phyloP scores from a whole-genome alignment of 2,329 filamentous ascomycete genomes.

The Chaetomium globosum region DNA sequence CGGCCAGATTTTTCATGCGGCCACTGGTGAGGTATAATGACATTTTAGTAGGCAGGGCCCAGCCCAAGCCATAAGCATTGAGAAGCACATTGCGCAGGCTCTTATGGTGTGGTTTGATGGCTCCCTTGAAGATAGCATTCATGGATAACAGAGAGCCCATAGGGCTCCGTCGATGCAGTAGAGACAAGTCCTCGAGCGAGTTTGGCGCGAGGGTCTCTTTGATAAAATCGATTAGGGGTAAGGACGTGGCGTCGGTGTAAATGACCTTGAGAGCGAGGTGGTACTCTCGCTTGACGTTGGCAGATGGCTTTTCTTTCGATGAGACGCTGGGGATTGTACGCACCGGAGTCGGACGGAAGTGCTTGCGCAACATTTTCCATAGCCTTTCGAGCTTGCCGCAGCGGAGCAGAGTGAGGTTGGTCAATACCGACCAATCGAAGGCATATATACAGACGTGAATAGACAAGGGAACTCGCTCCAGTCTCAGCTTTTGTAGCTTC shows the following conservation, averaged over 20 bases:
- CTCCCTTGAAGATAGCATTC: slow-evolving; percentile 43
- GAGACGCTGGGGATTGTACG: slow-evolving; percentile 29
- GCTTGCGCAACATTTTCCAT: slow-evolving; percentile 71
- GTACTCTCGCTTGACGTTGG: slow-evolving; percentile 53
- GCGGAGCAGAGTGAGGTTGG: slow-evolving; percentile 71
- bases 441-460: slow-evolving; percentile 69
- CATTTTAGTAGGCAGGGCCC: slow-evolving; percentile 71
- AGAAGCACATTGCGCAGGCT: slow-evolving; percentile 75
- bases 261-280: slow-evolving; percentile 70
- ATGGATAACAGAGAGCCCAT: too few relatives aligned
- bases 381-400: slow-evolving; percentile 73
- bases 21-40: slow-evolving; percentile 75
- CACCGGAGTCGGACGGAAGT: slow-evolving; percentile 54
- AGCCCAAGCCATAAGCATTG: slow-evolving; percentile 41
- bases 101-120: slow-evolving; percentile 68
- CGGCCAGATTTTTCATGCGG: slow-evolving; percentile 69
- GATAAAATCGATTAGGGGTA: slow-evolving; percentile 70
- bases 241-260: slow-evolving; percentile 72
- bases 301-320: slow-evolving; percentile 34
- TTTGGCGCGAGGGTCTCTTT: slow-evolving; percentile 78
- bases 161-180: too few relatives aligned
- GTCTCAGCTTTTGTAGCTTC: slow-evolving; percentile 69
- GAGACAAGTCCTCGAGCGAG: slow-evolving; percentile 74
- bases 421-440: slow-evolving; percentile 74
- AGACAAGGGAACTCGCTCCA: slow-evolving; percentile 75